Conservation (phyloP, 805 yeast species). For the Kockiozyma suomiensis region DNA sequence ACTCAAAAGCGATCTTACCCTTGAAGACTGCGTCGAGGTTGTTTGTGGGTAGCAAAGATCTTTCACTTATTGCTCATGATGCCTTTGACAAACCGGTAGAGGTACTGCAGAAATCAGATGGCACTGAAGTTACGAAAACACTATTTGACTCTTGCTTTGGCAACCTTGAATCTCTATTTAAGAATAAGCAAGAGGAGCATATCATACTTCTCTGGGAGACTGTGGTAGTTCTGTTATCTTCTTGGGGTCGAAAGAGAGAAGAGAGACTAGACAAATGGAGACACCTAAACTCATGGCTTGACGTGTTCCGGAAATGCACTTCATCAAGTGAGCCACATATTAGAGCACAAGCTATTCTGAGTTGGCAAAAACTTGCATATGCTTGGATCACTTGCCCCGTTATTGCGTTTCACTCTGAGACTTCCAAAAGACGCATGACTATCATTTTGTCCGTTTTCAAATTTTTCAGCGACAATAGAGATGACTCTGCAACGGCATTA, state of each 20-base stretch:
- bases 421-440: slow-evolving; percentile 3
- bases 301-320: slow-evolving; percentile 14
- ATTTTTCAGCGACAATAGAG: slow-evolving; percentile 3
- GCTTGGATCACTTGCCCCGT: slow-evolving; percentile 15
- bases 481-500: slow-evolving; percentile 13
- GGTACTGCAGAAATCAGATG: neutral
- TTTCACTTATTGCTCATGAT: slow-evolving; percentile 8
- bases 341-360: slow-evolving; percentile 9
- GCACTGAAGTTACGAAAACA: neutral
- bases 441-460: slow-evolving; percentile 17
- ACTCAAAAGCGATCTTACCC: slow-evolving; percentile 15
- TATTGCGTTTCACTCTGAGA: neutral
- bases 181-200: slow-evolving; percentile 22
- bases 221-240: slow-evolving; percentile 8
- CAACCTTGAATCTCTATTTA: slow-evolving; percentile 10
- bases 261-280: slow-evolving; percentile 24
- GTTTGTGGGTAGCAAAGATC: slow-evolving; percentile 10
- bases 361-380: slow-evolving; percentile 26
- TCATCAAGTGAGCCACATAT: slow-evolving; percentile 10
- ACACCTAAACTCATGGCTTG: slow-evolving; percentile 20
- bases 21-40: slow-evolving; percentile 7
- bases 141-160: slow-evolving; percentile 12
- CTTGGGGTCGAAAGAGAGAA: slow-evolving; percentile 22
- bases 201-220: slow-evolving; percentile 23
- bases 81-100: slow-evolving; percentile 9